Base-by-base conservation (phyloP, 164 flowering plant species). In the Tinospora cordifolia region DNA sequence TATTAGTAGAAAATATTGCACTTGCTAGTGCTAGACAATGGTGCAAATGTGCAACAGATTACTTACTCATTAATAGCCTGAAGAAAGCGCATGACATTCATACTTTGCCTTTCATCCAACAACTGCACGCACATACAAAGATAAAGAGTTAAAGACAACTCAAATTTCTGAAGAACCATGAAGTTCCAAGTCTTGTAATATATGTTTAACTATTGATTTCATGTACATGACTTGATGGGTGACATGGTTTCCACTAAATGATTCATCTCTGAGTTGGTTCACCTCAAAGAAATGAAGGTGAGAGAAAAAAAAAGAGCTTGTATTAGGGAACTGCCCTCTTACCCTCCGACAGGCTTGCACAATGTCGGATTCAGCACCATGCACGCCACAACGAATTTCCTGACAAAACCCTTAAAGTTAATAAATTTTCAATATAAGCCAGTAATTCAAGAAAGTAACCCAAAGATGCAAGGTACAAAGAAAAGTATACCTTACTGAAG, bases 401-500 rank as follows among this genome's bases (percentile, higher is more conserved):
- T 79, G 74, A 58, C 11, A 34, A 69, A 57, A 64, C 25, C 25
- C 26, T 19, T 11, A 41, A 63, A 62, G 8, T 63, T 6, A 38
- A 51, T 11, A 27, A 57, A 75, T 46, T 30, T 47, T 30, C 25
- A 47, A 2, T 21, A 78, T 66, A 67, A 74, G 36, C 57, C 30
- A 44, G 26, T 26, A 44, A 24, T 39, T 27, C 9, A 44, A 21
- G 2, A 21, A 46, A 24, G 46, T 4, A 63, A 38, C 11, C 27
- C 26, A 39, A 11, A 26, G 39, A 22, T 63, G 2, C 51, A 71
- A 36, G 68, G 27, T 66, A 19, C n/a, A 3, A 24, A 22, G 2
- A 30, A 11, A n/a, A 69, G 26, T 54, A 30, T 84, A 87, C 91
- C 91, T 87, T 86, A 71, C 93, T 87, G 76, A 87, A 89, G 80